A percentile compares a stretch with the other conserved stretches of the same genome.
These are phyloP conservation scores for Globisporangium viniferum DNA, from an alignment of 352 stramenopile species.

Conservation along the genomic window DNA sequence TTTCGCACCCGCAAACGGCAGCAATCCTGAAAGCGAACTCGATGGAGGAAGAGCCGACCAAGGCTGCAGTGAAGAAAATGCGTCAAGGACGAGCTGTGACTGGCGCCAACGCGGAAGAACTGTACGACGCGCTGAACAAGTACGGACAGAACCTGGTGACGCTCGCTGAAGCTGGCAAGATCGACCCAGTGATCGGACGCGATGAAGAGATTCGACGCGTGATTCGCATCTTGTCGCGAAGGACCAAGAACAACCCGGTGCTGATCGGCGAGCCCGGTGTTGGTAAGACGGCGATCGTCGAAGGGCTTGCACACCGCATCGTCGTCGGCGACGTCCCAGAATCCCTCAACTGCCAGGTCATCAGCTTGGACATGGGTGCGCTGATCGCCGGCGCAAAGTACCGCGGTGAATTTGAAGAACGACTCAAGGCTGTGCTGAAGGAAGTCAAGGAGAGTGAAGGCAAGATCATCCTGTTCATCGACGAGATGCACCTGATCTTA, in stretches of 20 bases:
- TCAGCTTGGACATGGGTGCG: conserved; percentile 95
- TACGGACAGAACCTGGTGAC: conserved; percentile 95
- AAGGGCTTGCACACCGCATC: conserved; percentile 96
- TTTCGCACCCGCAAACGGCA: conserved; percentile 50
- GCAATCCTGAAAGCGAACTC: conserved; percentile 63
- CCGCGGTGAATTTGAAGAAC: conserved; percentile 98
- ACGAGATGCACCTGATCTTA: conserved; percentile 97
- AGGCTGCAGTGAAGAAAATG: conserved; percentile 56
- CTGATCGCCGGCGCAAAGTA: conserved; percentile 98
- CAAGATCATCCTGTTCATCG: conserved; percentile 98
- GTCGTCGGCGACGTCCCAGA: conserved; percentile 95
- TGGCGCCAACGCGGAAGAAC: conserved; percentile 83
- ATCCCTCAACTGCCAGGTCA: conserved; percentile 87
- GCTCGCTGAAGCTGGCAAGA: conserved; percentile 91
- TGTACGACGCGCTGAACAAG: conserved; percentile 92
- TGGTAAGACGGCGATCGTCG: conserved; percentile 96
- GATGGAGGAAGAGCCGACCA: conserved; percentile 64
- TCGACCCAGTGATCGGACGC: conserved; percentile 97
- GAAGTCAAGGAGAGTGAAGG: conserved; percentile 91
- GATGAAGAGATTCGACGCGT: conserved; percentile 96
- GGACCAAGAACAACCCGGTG: conserved; percentile 98
- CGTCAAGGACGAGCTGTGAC: conserved; percentile 68
- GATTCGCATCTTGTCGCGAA: conserved; percentile 94
- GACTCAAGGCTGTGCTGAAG: conserved; percentile 94
- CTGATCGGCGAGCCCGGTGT: conserved; percentile 96